A percentile compares a stretch with the other conserved stretches of the same genome.
phyloP scores from a whole-genome alignment of 2,329 filamentous ascomycete species.

The Phialophora verrucosa region DNA sequence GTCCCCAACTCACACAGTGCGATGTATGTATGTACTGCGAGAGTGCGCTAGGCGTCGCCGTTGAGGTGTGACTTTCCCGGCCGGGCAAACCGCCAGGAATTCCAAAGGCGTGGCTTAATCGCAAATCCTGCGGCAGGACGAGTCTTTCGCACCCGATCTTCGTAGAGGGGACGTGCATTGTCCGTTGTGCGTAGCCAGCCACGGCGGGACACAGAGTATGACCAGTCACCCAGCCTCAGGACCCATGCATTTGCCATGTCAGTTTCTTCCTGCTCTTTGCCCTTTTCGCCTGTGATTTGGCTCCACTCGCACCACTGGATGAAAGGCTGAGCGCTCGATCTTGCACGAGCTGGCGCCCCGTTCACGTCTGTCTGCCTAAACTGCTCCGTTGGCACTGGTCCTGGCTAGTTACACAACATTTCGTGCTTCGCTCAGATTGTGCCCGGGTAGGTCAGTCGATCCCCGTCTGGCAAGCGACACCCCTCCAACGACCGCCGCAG shows the following conservation, averaged over 20 bases:
- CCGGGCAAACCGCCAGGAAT: background rate
- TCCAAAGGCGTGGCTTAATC: background rate
- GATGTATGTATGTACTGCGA: background rate
- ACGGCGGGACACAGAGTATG: background rate
- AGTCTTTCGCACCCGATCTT: background rate
- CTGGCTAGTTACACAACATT: background rate
- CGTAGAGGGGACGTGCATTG: background rate
- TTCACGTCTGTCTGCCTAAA: background rate
- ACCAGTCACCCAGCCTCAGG: background rate
- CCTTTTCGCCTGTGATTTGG: background rate
- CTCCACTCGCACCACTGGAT: background rate
- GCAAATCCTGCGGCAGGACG: background rate
- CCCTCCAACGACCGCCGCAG: background rate
- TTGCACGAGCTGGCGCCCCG: background rate
- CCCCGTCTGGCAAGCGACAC: background rate
- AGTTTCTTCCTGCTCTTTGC: background rate
- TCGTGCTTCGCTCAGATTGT: background rate
- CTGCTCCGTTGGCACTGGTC: background rate
- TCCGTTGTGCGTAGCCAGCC: background rate
- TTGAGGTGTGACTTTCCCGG: background rate
- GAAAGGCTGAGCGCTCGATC: background rate
- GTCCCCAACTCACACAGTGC: background rate
- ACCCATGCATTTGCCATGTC: background rate
- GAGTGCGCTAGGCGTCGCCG: background rate
- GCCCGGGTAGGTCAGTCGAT: background rate